phyloP scores from a whole-genome alignment of 208 protist genomes.

The Leishmania lainsoni region DNA sequence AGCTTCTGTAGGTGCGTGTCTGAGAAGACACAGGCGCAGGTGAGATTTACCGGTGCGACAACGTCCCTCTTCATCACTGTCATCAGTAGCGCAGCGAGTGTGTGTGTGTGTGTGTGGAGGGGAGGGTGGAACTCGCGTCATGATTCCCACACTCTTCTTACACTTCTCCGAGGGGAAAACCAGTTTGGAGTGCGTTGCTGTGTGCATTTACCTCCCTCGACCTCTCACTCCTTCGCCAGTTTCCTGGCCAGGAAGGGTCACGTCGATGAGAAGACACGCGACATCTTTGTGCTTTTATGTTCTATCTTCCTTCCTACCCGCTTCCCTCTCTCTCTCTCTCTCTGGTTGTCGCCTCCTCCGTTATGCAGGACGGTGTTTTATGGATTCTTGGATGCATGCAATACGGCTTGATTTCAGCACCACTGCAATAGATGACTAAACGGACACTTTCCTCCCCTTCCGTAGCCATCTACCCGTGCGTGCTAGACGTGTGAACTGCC shows the following conservation, averaged over 20 bases:
- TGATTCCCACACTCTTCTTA: neutral
- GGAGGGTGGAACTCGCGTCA: neutral
- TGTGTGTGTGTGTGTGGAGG: neutral
- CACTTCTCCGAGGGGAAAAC: neutral
- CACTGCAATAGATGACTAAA: slow-evolving; percentile 37
- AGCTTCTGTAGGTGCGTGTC: neutral
- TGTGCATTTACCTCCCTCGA: too few species aligned
- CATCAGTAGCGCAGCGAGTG: neutral
- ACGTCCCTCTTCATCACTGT: neutral
- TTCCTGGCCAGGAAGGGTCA: neutral
- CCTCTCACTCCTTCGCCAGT: too few species aligned
- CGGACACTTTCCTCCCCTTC: slow-evolving; percentile 14
- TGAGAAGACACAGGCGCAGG: neutral
- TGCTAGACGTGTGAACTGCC: slow-evolving; percentile 19
- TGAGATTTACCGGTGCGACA: neutral
- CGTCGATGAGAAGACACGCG: neutral
- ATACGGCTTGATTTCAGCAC: neutral
- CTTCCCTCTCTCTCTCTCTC: neutral
- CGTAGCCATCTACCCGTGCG: slow-evolving; percentile 32
- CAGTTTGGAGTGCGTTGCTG: too few species aligned
- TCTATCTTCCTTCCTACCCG: neutral
- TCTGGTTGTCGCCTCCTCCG: neutral
- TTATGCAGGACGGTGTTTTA: neutral
- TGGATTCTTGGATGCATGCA: neutral
- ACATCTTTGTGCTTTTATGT: neutral